A percentile compares a stretch with the other conserved stretches of the same genome.
Conservation (phyloP, 768 basidiomycete genomes). For the Boletus rubroflammeus region DNA sequence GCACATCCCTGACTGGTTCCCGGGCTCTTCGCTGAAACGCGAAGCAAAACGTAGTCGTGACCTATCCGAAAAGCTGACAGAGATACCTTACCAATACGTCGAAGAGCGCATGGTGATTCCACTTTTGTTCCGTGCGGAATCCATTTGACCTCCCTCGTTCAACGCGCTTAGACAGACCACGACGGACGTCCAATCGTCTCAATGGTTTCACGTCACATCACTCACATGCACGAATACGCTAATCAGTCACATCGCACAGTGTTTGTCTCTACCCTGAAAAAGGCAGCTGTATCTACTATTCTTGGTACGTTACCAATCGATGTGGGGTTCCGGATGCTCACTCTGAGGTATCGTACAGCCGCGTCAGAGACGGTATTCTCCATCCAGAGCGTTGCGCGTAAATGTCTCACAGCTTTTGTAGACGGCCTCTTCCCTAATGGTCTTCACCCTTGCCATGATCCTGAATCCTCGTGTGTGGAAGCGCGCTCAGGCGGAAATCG, state of each 20-base stretch:
- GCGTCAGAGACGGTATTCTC: not conserved
- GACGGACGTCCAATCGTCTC: not conserved
- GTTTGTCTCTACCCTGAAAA: not conserved
- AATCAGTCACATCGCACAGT: not conserved
- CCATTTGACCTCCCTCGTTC: not conserved
- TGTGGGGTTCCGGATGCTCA: not conserved
- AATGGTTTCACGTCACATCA: slow-evolving; percentile 3
- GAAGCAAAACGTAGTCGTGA: too few species aligned
- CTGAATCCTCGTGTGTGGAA: slow-evolving; percentile 1
- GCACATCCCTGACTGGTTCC: slow-evolving; percentile 19
- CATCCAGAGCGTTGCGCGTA: not conserved
- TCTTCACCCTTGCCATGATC: slow-evolving; percentile 9
- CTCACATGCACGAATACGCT: not conserved
- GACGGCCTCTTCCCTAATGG: not conserved
- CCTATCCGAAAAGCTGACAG: too few species aligned
- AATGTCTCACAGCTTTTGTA: not conserved
- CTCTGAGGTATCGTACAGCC: not conserved
- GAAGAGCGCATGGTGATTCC: too few species aligned
- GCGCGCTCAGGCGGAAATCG: slow-evolving; percentile 5
- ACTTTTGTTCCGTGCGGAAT: not conserved
- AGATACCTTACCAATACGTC: too few species aligned
- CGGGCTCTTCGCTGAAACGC: not conserved
- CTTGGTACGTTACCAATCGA: not conserved
- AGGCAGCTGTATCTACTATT: not conserved
- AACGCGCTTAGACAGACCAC: not conserved